Base-by-base conservation (phyloP, 768 basidiomycete genomes). In the Trametes maxima region DNA sequence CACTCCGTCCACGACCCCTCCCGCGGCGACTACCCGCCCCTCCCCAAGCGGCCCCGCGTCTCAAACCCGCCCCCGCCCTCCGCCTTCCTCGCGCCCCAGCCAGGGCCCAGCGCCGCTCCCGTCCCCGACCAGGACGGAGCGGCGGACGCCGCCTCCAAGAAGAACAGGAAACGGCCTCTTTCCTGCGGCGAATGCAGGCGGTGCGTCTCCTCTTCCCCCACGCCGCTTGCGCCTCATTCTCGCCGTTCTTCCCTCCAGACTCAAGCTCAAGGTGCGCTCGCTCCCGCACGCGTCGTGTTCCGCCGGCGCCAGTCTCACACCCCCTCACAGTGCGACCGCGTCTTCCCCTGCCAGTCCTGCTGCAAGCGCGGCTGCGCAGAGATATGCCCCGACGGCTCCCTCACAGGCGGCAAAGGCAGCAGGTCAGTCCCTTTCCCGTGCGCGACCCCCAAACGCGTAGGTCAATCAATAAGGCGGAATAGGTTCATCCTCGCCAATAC, bases 401-500 rank as follows among this genome's bases (percentile, higher is more conserved):
- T 89, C 39, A 88, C 86, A 5, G 88, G 87, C 10, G 88, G 88
- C 58, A 88, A 87, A 69, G 87, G 87, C n/a, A 89, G 88, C 73
- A 79, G 87, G 87, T 86, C 64, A 43, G 70, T 63, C 39, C 25
- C 5, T 10, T 6, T 47, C 19, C 24, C 6, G 4, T 6, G 40
- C 19, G 22, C 36, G 24, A 84, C 86, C 21, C 84, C 87, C 72
- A 85, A 84, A n/a, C 21, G 79, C 85, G 83, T 22, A 17, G 39
- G 21, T 60, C 62, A 55, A 63, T 24, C 60, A 21, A 59, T 55
- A 19, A 13, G 19, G 16, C 25, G 36, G 4, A 43, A 14, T 59
- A 87, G 87, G 70, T 88, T 88, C 65, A 86, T 89, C 47, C 80
- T 89, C 28, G 87, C 87, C n/a, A 88, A 88, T 66, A 88, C 87